Evolutionary conservation across 371 early-diverging fungal species (phyloP), one percentile per base, ranked within the genome.

Genomic region (Mortierella sp.): DNA sequence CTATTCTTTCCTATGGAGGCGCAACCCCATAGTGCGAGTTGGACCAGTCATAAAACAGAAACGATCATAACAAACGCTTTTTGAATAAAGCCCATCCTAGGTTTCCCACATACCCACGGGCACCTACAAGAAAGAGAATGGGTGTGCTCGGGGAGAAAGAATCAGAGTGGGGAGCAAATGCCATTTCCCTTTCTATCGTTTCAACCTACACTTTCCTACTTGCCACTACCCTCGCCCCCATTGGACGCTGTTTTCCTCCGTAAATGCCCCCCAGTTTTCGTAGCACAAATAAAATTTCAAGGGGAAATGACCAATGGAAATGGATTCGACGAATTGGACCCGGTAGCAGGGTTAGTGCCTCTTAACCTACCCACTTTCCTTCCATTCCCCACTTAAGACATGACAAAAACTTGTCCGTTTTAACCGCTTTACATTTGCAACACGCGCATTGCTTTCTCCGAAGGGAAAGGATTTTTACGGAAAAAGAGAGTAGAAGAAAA

Each of bases 91-190:
- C 58, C 34, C 16, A 10, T 58, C 37, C 19, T 61, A 61, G 34
- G 61, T 37, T 61, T 61, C 39, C 61, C 61, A 61, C 61, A 9
- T 45, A 37, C 61, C 61, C 61, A 61, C 61, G 61, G 61, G 61
- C 61, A 61, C 61, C 31, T 39, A 52, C 34, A 47, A 37, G 19
- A 4, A 39, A 67, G 11, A 37, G n/a, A n/a, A 34, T 31, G 68
- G 50, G 24, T 26, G 24, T 40, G 26, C 26, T 53, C 48, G 53
- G 39, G 53, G 52, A 68, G 48, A 45, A 22, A 63, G 65, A 64
- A 24, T 50, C 48, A 48, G n/a, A 52, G 29, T 63, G 66, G 44
- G 43, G 53, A 68, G 37, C 40, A 40, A 52, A 52, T 48, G 52
- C 26, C 52, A 52, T 39, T 68, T 52, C 52, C 52, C 68, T 50